phyloP scores from a whole-genome alignment of 306 rosid genomes.

The Carpinus fangiana region DNA sequence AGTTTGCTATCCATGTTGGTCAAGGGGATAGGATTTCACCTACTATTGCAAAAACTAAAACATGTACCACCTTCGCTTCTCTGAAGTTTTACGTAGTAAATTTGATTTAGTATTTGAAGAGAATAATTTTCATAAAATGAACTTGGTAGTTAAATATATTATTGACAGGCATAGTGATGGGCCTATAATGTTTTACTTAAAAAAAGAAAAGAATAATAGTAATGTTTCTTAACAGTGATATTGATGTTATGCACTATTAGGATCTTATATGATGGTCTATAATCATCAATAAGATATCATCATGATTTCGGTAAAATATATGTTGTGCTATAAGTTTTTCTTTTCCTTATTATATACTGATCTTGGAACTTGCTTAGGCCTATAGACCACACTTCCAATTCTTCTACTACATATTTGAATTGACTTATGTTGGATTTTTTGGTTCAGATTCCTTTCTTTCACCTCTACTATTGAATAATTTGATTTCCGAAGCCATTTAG shows the following conservation, averaged over 20 bases:
- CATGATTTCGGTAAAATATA: not conserved
- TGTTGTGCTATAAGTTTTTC: not conserved
- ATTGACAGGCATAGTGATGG: not conserved
- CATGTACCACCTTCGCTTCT: not conserved
- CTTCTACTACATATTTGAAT: not conserved
- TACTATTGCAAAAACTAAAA: not conserved
- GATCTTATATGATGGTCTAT: not conserved
- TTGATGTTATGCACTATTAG: not conserved
- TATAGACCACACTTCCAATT: not conserved
- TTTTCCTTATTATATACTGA: not conserved
- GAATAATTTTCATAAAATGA: conserved; percentile 1
- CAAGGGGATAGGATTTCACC: not conserved
- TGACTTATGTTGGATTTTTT: too few species aligned
- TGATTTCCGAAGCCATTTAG: too few species aligned
- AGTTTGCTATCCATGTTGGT: conserved; percentile 13
- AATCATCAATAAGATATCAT: not conserved
- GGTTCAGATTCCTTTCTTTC: too few species aligned
- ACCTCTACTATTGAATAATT: too few species aligned
- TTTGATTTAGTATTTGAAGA: not conserved
- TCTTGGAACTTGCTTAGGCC: not conserved
- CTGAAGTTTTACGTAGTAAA: not conserved
- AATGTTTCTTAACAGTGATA: not conserved
- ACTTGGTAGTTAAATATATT: not conserved
- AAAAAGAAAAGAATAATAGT: not conserved
- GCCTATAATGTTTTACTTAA: not conserved